These are phyloP conservation scores for Catharanthus roseus DNA, from an alignment of 257 asterid species.

Conservation along the genomic window DNA sequence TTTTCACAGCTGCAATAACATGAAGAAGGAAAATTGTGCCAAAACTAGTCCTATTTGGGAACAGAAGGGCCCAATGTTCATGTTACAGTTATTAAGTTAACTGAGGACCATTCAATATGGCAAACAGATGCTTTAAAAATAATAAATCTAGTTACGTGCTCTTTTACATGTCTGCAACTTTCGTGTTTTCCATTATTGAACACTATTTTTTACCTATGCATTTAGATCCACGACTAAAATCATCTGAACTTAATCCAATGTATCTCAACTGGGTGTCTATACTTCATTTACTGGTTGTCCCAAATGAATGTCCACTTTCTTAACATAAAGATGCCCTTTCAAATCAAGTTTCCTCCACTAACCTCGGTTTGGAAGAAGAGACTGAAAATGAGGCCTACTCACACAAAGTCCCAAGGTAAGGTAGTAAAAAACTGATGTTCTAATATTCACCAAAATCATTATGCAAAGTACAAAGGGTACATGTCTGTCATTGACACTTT, in stretches of 20 bases:
- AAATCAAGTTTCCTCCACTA: not conserved
- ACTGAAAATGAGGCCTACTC: not conserved
- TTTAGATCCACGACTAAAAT: not conserved
- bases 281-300: not conserved
- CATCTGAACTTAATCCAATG: not conserved
- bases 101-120: not conserved
- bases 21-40: not conserved
- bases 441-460: not conserved
- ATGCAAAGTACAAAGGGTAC: not conserved
- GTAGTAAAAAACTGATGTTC: not conserved
- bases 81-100: not conserved
- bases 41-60: not conserved
- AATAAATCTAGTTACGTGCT: not conserved
- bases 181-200: not conserved
- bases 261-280: not conserved
- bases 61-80: not conserved
- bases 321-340: not conserved
- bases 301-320: not conserved
- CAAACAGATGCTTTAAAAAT: not conserved
- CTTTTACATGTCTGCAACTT: not conserved
- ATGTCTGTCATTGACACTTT: not conserved
- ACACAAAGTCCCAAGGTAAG: not conserved
- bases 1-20: not conserved
- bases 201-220: not conserved
- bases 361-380: not conserved